These are phyloP conservation scores for Kwoniella heveanensis DNA, from an alignment of 768 basidiomycete species.

Conservation along the genomic window DNA sequence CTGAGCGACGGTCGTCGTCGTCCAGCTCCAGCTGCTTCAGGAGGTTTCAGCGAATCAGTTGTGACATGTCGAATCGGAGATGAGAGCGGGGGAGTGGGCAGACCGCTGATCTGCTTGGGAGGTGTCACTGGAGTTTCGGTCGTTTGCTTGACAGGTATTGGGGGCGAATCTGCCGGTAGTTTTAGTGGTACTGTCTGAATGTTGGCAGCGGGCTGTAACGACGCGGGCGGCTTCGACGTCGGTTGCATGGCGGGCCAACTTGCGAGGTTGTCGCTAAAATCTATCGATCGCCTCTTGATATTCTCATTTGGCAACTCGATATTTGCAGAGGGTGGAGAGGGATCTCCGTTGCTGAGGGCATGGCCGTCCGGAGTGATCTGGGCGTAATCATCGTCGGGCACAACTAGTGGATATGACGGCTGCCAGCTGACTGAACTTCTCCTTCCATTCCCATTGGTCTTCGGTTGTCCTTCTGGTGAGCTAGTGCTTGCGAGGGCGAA, in stretches of 20 bases:
- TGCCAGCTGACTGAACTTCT: conserved; percentile 28
- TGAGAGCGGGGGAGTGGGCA: conserved; percentile 12
- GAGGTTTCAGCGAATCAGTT: neutral
- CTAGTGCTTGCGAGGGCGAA: conserved; percentile 33
- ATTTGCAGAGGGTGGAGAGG: neutral
- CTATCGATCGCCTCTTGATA: conserved; percentile 18
- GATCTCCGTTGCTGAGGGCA: conserved; percentile 1
- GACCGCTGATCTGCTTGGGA: conserved; percentile 1
- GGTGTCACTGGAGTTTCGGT: conserved; percentile 8
- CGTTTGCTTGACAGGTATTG: conserved; percentile 2
- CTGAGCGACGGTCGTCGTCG: conserved; percentile 23
- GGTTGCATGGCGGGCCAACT: conserved; percentile 27
- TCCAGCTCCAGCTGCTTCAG: conserved; percentile 6
- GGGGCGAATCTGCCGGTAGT: neutral
- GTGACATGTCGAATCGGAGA: neutral
- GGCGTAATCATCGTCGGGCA: conserved; percentile 37
- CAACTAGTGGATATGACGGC: conserved; percentile 40
- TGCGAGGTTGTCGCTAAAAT: conserved; percentile 12
- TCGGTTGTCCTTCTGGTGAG: conserved; percentile 30
- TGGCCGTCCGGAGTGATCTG: conserved; percentile 44
- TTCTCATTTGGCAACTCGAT: conserved; percentile 30
- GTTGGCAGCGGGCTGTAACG: neutral
- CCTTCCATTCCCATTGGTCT: conserved; percentile 14
- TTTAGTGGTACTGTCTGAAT: neutral
- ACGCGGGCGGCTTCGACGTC: neutral